Evolutionary conservation across 1,139 yeast species (phyloP).

Genomic region (Lizanozyma gosingica): DNA sequence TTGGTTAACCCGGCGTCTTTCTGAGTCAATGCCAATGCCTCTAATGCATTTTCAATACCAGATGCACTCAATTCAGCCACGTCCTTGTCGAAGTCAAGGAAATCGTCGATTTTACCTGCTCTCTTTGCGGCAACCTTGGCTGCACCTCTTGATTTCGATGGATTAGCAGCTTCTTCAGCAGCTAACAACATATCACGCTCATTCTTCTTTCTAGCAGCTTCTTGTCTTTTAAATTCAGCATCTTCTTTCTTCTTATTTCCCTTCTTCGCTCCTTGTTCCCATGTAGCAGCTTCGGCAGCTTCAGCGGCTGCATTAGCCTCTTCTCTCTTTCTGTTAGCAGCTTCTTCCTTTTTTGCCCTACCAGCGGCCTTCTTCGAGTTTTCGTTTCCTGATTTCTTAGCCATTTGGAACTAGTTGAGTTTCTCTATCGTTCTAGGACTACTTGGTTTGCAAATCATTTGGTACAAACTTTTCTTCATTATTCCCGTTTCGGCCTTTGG

Average conservation of each 20-base stretch:
- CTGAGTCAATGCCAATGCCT: constrained; percentile 60
- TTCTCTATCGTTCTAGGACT: too few species aligned
- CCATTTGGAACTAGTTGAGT: constrained; percentile 33
- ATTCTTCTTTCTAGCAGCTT: constrained; percentile 56
- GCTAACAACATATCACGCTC: constrained; percentile 50
- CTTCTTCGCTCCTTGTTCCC: constrained; percentile 71
- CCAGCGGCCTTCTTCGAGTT: constrained; percentile 62
- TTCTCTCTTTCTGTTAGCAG: constrained; percentile 51
- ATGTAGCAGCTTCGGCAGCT: constrained; percentile 51
- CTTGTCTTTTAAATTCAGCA: constrained; percentile 49
- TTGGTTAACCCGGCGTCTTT: constrained; percentile 45
- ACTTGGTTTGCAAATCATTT: too few species aligned
- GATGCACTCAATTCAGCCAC: constrained; percentile 50
- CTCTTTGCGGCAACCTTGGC: constrained; percentile 59
- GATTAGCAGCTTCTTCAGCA: constrained; percentile 59
- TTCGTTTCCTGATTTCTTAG: constrained; percentile 46
- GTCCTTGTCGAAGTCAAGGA: constrained; percentile 42
- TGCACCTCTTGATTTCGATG: constrained; percentile 65
- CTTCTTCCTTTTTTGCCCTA: constrained; percentile 62
- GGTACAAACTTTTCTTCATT: too few species aligned
- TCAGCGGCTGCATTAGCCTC: constrained; percentile 41
- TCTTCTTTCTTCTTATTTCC: constrained; percentile 65
- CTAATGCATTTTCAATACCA: constrained; percentile 72
- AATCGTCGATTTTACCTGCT: constrained; percentile 58
- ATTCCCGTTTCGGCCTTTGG: too few species aligned